These are phyloP conservation scores for Prunus persica DNA, from an alignment of 306 rosid species.

Conservation along the genomic window DNA sequence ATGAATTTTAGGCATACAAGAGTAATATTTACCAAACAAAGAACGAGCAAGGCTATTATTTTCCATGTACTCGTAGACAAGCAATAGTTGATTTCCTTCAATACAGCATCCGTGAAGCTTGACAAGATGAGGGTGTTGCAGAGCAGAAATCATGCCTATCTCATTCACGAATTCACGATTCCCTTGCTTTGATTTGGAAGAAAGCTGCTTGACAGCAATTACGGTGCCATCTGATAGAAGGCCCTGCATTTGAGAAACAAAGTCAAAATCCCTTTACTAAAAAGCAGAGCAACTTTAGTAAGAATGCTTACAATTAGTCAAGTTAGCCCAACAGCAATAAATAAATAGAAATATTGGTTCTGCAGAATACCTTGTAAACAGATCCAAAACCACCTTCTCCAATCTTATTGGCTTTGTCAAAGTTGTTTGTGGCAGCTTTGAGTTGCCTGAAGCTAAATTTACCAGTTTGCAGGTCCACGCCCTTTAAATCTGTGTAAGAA, in stretches of 20 bases:
- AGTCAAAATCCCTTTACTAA: not conserved
- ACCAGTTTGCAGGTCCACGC: constrained; percentile 30
- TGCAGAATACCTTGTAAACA: constrained; percentile 37
- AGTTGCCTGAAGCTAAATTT: constrained; percentile 38
- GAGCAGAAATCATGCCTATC: constrained; percentile 44
- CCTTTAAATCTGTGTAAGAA: constrained; percentile 25
- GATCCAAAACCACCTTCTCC: constrained; percentile 57
- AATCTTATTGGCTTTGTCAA: constrained; percentile 36
- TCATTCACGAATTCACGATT: constrained; percentile 40
- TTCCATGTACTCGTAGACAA: constrained; percentile 35
- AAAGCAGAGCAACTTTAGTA: not conserved
- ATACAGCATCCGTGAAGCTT: constrained; percentile 41
- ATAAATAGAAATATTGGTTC: not conserved
- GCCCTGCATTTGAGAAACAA: constrained; percentile 26
- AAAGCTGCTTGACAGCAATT: constrained; percentile 37
- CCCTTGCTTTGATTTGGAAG: constrained; percentile 44
- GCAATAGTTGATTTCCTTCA: constrained; percentile 39
- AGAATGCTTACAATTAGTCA: too few relatives aligned
- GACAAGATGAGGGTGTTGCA: constrained; percentile 43
- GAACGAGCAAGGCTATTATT: constrained; percentile 31
- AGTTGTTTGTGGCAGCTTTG: constrained; percentile 38
- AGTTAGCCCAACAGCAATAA: not conserved
- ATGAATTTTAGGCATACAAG: not conserved
- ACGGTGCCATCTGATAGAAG: constrained; percentile 20
- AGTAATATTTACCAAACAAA: constrained; percentile 28